These are phyloP conservation scores for Fonsecaea monophora DNA, from an alignment of 2,329 filamentous ascomycete species.

Conservation along the genomic window DNA sequence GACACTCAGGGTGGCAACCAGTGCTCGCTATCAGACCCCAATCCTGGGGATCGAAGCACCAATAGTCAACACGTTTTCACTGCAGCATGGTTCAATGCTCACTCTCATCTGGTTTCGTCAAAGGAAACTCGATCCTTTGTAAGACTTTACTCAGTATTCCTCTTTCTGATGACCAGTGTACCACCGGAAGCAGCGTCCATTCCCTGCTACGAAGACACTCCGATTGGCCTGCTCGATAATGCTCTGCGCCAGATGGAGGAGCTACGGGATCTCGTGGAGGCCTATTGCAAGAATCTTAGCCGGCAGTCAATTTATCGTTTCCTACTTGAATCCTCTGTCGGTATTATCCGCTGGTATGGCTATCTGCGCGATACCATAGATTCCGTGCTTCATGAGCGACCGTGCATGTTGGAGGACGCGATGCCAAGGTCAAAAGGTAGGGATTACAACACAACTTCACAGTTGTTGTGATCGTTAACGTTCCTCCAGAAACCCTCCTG, in stretches of 20 bases:
- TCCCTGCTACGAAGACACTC: background rate
- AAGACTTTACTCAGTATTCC: conserved; percentile 29
- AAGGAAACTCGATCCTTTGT: conserved; percentile 24
- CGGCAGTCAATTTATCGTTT: conserved; percentile 25
- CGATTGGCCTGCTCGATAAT: conserved; percentile 22
- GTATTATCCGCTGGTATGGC: conserved; percentile 29
- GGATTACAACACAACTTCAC: background rate
- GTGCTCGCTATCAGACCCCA: background rate
- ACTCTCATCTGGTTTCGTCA: conserved; percentile 18
- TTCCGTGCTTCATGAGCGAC: conserved; percentile 22
- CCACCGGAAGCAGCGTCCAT: conserved; percentile 18
- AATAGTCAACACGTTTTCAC: conserved; percentile 25
- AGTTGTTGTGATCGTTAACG: background rate
- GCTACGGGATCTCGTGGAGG: conserved; percentile 20
- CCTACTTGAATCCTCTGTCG: conserved; percentile 26
- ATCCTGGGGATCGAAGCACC: background rate
- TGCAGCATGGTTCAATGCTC: conserved; percentile 27
- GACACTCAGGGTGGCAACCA: background rate
- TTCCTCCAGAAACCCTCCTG: conserved; percentile 7
- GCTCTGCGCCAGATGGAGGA: conserved; percentile 25
- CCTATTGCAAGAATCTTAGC: conserved; percentile 18
- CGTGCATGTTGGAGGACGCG: conserved; percentile 24
- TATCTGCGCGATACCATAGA: conserved; percentile 28
- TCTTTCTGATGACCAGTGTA: conserved; percentile 29
- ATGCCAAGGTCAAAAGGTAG: conserved; percentile 23